Conservation (phyloP, 495 filamentous ascomycete species). For the Xylaria grammica region DNA sequence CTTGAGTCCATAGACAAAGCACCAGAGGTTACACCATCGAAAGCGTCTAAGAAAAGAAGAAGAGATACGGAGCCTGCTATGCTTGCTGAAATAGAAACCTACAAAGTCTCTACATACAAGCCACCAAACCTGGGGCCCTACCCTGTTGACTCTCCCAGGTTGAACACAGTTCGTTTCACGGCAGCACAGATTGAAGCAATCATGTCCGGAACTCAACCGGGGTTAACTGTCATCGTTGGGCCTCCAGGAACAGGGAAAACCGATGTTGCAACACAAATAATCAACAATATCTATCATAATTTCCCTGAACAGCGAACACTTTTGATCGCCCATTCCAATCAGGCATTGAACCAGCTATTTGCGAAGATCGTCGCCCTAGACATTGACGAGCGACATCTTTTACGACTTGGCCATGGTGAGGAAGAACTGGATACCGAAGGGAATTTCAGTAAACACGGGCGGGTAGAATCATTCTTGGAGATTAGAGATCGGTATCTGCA, state of each 20-base stretch:
- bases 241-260: constrained; percentile 98
- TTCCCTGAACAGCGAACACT: constrained; percentile 91
- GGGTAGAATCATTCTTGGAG: constrained; percentile 95
- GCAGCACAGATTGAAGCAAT: constrained; percentile 92
- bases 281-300: constrained; percentile 98
- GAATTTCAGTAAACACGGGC: constrained; percentile 91
- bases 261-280: constrained; percentile 97
- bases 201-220: constrained; percentile 90
- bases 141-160: constrained; percentile 81
- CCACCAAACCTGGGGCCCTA: constrained; percentile 91
- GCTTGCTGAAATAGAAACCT: constrained; percentile 61
- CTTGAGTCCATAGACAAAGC: constrained; percentile 65
- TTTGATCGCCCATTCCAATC: constrained; percentile 95
- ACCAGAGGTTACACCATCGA: constrained; percentile 48
- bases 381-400: constrained; percentile 93
- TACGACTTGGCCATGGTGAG: constrained; percentile 92
- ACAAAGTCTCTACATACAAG: constrained; percentile 90
- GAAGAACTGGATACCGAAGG: constrained; percentile 87
- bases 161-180: constrained; percentile 87
- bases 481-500: constrained; percentile 77
- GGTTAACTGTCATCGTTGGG: constrained; percentile 91
- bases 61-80: constrained; percentile 70
- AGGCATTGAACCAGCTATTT: constrained; percentile 98
- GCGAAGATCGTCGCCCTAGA: constrained; percentile 94
- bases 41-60: constrained; percentile 80